Conservation (phyloP, 805 yeast genomes). For the Hanseniaspora clermontiae region DNA sequence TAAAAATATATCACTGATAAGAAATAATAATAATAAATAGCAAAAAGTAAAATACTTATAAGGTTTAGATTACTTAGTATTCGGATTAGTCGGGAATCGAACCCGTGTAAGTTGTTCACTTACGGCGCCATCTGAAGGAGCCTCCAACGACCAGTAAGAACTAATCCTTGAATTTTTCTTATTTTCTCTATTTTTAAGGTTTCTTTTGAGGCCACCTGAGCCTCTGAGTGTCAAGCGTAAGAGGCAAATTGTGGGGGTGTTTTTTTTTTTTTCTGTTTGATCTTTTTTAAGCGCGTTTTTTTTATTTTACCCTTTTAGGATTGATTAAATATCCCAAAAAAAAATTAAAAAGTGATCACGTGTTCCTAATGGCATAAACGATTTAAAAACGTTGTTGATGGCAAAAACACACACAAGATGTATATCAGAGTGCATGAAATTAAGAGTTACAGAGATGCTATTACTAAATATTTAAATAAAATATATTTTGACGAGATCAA, state of each 20-base stretch:
- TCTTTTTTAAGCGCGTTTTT: background rate
- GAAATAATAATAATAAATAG: background rate
- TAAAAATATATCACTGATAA: background rate
- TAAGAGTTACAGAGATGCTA: too few species aligned
- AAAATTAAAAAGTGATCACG: background rate
- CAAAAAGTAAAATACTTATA: background rate
- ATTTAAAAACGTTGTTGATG: too few species aligned
- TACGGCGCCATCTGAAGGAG: slow-evolving; percentile 15
- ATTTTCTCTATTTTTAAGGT: background rate
- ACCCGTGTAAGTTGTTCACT: slow-evolving; percentile 13
- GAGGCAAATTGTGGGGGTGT: background rate
- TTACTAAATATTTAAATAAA: too few species aligned
- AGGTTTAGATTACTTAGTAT: background rate
- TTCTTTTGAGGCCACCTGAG: background rate
- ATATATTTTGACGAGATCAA: too few species aligned
- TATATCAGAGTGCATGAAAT: too few species aligned
- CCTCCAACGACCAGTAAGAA: slow-evolving; percentile 14
- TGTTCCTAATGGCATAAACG: background rate
- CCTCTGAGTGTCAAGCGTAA: background rate
- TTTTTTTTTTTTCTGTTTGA: background rate
- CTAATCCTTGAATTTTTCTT: slow-evolving; percentile 9
- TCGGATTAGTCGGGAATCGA: slow-evolving; percentile 15
- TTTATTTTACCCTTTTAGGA: background rate
- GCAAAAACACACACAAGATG: too few species aligned
- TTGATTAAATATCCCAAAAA: background rate